Evolutionary conservation across 2,329 filamentous ascomycete genomes (phyloP).

Genomic region (Venturia nashicola): DNA sequence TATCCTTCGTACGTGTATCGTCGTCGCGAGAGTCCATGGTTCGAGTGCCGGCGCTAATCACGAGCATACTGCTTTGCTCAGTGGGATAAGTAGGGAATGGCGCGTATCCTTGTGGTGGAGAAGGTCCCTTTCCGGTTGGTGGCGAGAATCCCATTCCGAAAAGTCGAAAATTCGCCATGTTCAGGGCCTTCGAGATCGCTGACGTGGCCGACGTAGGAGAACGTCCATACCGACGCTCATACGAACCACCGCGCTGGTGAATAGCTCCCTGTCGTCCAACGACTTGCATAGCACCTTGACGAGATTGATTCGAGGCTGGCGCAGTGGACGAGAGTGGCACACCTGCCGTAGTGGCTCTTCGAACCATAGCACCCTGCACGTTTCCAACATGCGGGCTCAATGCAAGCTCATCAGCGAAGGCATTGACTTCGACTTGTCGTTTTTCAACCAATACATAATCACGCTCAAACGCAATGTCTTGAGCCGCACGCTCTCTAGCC

Average conservation of each 20-base stretch:
- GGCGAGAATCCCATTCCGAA: slow-evolving; percentile 61
- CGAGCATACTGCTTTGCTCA: slow-evolving; percentile 50
- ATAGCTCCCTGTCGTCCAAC: slow-evolving; percentile 49
- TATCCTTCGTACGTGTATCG: slow-evolving; percentile 63
- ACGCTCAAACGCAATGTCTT: slow-evolving; percentile 80
- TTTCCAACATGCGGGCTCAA: slow-evolving; percentile 55
- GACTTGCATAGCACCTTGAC: slow-evolving; percentile 48
- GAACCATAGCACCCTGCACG: slow-evolving; percentile 50
- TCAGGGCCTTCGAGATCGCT: slow-evolving; percentile 87
- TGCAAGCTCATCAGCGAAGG: slow-evolving; percentile 87
- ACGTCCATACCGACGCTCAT: slow-evolving; percentile 66
- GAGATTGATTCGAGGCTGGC: slow-evolving; percentile 45
- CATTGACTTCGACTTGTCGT: slow-evolving; percentile 89
- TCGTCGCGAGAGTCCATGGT: slow-evolving; percentile 55
- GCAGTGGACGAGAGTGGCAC: slow-evolving; percentile 56
- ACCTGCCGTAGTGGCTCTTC: slow-evolving; percentile 69
- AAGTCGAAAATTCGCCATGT: slow-evolving; percentile 71
- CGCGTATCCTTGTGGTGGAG: slow-evolving; percentile 63
- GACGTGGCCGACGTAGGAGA: slow-evolving; percentile 65
- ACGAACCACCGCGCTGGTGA: slow-evolving; percentile 67
- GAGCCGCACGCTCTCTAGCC: slow-evolving; percentile 55
- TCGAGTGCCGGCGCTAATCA: slow-evolving; percentile 50
- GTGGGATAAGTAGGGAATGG: slow-evolving; percentile 79
- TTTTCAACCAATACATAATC: slow-evolving; percentile 97
- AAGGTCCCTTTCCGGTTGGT: slow-evolving; percentile 47